Conservation (phyloP, 495 filamentous ascomycete species). For the Lepidopterella palustris region DNA sequence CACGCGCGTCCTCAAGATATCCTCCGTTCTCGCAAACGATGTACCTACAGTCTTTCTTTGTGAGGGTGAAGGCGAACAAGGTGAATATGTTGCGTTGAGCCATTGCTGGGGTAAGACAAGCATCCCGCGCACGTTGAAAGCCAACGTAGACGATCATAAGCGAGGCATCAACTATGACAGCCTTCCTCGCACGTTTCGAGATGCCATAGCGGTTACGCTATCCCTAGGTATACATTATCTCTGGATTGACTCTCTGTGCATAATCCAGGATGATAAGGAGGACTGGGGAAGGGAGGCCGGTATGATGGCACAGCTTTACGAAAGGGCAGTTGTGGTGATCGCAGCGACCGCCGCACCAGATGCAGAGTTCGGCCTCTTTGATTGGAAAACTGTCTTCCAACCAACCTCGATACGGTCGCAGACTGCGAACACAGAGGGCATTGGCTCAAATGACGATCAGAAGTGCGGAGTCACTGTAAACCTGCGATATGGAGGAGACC, state of each 20-base stretch:
- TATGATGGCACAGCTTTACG: too few species aligned
- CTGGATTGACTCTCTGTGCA: too few species aligned
- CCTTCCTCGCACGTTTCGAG: slow-evolving; percentile 11
- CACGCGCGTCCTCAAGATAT: not conserved
- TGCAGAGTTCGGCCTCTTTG: too few species aligned
- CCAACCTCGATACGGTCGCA: too few species aligned
- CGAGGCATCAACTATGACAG: not conserved
- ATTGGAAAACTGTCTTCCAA: too few species aligned
- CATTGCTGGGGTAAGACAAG: slow-evolving; percentile 15
- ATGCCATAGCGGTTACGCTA: slow-evolving; percentile 4
- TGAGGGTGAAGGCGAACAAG: not conserved
- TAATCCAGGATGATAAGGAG: not conserved
- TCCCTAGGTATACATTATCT: slow-evolving; percentile 8
- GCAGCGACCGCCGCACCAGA: too few species aligned
- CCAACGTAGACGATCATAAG: not conserved
- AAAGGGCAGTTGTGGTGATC: too few species aligned
- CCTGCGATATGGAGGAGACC: too few species aligned
- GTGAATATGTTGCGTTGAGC: slow-evolving; percentile 3
- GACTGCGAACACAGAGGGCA: too few species aligned
- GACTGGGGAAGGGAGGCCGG: slow-evolving; percentile 11
- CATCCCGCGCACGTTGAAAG: not conserved
- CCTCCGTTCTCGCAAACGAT: not conserved
- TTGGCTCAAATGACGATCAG: too few species aligned
- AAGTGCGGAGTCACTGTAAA: too few species aligned
- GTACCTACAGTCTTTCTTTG: not conserved